phyloP scores from a whole-genome alignment of 208 protist species.

The Endotrypanum monterogeii region DNA sequence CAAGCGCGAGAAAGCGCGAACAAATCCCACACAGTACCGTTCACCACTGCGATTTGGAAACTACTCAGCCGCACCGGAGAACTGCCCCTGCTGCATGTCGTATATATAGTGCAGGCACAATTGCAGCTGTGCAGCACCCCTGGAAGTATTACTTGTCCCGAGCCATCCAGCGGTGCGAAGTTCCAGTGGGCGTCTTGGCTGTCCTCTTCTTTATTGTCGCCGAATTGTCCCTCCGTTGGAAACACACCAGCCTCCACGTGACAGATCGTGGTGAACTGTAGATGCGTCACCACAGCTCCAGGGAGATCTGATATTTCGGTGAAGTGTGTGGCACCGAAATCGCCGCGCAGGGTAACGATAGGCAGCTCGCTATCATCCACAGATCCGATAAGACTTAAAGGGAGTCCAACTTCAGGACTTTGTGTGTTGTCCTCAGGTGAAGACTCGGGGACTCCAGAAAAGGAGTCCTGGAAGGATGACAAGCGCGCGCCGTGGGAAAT shows the following conservation, averaged over 20 bases:
- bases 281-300: slow-evolving; percentile 21
- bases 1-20: slow-evolving; percentile 15
- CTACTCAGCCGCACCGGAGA: slow-evolving; percentile 8
- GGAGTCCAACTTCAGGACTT: slow-evolving; percentile 1
- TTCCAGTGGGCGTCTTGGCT: slow-evolving; percentile 3
- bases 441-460: neutral
- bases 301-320: slow-evolving; percentile 9
- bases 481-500: slow-evolving; percentile 33
- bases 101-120: slow-evolving; percentile 23
- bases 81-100: neutral
- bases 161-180: slow-evolving; percentile 16
- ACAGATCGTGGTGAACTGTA: slow-evolving; percentile 20
- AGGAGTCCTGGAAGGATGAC: neutral
- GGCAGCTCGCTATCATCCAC: slow-evolving; percentile 24
- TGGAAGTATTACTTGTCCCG: slow-evolving; percentile 17
- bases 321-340: slow-evolving; percentile 19
- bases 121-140: slow-evolving; percentile 6
- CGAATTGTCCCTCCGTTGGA: neutral
- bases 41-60: slow-evolving; percentile 13
- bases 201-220: neutral
- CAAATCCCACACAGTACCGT: slow-evolving; percentile 8
- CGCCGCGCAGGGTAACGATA: slow-evolving; percentile 19
- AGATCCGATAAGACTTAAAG: slow-evolving; percentile 22
- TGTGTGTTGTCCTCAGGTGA: neutral
- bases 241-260: slow-evolving; percentile 3